phyloP scores from a whole-genome alignment of 2,329 filamentous ascomycete genomes.

The Alternaria gansuensis region DNA sequence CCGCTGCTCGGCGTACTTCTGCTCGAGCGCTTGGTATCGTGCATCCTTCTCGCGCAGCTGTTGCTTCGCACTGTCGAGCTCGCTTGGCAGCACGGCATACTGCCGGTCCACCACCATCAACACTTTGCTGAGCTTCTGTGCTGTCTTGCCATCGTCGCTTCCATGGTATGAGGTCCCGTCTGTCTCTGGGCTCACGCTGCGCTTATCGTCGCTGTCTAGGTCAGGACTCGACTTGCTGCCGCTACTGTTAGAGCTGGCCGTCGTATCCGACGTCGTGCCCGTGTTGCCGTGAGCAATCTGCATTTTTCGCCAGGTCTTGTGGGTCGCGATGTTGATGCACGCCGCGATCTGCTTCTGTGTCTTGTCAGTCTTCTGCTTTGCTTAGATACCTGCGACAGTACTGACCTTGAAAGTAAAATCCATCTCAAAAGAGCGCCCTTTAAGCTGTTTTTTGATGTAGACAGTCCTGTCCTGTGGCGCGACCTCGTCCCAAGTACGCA shows the following conservation, averaged over 20 bases:
- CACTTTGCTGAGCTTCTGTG: not conserved
- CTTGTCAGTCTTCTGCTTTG: not conserved
- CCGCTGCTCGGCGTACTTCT: conserved; percentile 3
- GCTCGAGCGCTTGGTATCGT: not conserved
- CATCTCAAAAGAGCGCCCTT: not conserved
- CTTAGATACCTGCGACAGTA: not conserved
- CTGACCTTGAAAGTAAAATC: not conserved
- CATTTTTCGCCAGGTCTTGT: not conserved
- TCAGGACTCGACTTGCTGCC: not conserved
- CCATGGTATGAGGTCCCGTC: not conserved
- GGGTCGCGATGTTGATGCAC: not conserved
- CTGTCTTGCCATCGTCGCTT: not conserved
- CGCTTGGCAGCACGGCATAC: not conserved
- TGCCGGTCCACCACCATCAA: not conserved
- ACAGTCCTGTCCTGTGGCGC: not conserved
- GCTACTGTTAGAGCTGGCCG: not conserved
- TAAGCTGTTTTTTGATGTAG: not conserved
- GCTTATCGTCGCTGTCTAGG: not conserved
- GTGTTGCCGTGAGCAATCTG: not conserved
- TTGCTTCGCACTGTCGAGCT: not conserved
- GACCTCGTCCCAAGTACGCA: no score
- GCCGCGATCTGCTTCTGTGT: not conserved
- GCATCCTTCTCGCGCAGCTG: not conserved
- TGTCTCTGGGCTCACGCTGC: not conserved
- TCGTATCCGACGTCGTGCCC: not conserved